Conservation (phyloP, 371 early-diverging fungal genomes). For the Haplosporangium sp. region DNA sequence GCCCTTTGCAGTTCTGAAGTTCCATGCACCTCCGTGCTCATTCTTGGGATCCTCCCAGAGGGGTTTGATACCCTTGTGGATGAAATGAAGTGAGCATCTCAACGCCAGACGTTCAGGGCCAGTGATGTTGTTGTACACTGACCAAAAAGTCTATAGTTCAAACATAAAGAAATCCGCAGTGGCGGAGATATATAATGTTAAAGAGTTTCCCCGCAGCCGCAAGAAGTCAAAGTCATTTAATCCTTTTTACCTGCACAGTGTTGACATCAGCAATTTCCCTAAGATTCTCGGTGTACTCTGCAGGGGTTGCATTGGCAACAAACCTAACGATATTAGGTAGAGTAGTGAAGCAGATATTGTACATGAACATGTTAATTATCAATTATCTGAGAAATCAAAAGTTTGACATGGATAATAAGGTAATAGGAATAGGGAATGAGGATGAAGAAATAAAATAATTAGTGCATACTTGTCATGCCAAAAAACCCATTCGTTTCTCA, state of each 20-base stretch:
- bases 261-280: constrained; percentile 67
- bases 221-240: background rate
- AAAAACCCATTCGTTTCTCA: constrained; percentile 72
- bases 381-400: background rate
- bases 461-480: constrained; percentile 73
- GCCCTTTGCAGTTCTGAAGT: constrained; percentile 71
- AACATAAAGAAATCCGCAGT: constrained; percentile 21
- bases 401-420: background rate
- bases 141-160: constrained; percentile 62
- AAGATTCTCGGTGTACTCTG: constrained; percentile 71
- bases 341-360: background rate
- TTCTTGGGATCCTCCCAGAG: constrained; percentile 87
- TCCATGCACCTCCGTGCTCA: constrained; percentile 81
- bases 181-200: constrained; percentile 2
- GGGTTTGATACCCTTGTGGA: constrained; percentile 78
- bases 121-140: constrained; percentile 66
- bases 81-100: constrained; percentile 71
- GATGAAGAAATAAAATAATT: background rate
- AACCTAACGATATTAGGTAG: constrained; percentile 51
- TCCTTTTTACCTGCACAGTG: constrained; percentile 67
- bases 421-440: background rate
- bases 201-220: constrained; percentile 11
- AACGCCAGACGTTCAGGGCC: constrained; percentile 63
- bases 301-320: constrained; percentile 63
- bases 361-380: too few relatives aligned